Base-by-base conservation (phyloP, 1,284 basidiomycete species). In the Trametes polyzona region DNA sequence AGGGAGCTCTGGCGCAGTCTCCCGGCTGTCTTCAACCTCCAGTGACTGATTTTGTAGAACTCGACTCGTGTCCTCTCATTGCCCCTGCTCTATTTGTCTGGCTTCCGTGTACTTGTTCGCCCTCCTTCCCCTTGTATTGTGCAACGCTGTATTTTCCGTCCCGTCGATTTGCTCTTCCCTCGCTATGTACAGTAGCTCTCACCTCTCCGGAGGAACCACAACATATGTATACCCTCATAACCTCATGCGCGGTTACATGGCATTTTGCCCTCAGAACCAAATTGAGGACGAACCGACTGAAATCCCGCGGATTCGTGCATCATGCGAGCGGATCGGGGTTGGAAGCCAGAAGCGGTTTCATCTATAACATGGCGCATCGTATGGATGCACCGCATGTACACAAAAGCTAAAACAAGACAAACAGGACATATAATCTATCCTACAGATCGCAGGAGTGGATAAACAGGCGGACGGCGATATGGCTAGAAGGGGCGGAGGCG, bases 1-100 rank as follows among this genome's bases (percentile, higher is more conserved):
- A 61, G 66, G 59, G 71, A 69, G 60, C 63, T 69, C 44, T 73
- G 65, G 70, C 64, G 69, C 59, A 67, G 69, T 52, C 62, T 69
- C 10, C 67, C 70, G 48, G 68, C 69, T 1, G 67, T 71, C 27
- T 72, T 72, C 61, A 69, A 69, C 46, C 63, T 72, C 16, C 63
- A 69, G 56, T 65, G 57, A 58, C 6, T n/a, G 3, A 32, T 11
- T 17, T n/a, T 8, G 4, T 44, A 26, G 5, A 5, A 14, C 17
- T 11, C 11, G 33, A n/a, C 11, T 35, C 33, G 33, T 35, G 33
- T 35, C 17, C 33, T 35, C 14, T n/a, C n/a, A n/a, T n/a, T n/a
- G n/a, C n/a, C 10, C 23, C n/a, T 41, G 3, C 40, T 3, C 40
- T 14, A 5, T 37, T 37, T 41, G 23, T 17, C 30, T 10, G 17